These are phyloP conservation scores for Nepenthes mirabilis DNA, from an alignment of 148 eudicot species.

Conservation along the genomic window DNA sequence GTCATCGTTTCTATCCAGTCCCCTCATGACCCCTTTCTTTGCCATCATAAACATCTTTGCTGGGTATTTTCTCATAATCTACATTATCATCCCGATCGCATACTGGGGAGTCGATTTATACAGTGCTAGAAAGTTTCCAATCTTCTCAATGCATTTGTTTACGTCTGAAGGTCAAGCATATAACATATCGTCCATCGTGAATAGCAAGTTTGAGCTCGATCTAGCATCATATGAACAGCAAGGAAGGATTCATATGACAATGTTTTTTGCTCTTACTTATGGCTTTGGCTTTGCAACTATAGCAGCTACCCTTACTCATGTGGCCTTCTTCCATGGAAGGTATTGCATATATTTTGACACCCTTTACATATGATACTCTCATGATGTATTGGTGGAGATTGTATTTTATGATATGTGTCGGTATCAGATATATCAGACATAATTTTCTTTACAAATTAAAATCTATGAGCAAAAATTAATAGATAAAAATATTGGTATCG, in stretches of 20 bases:
- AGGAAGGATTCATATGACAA: conserved; percentile 23
- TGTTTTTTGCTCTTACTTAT: conserved; percentile 30
- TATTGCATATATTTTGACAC: conserved; percentile 1
- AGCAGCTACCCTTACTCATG: conserved; percentile 33
- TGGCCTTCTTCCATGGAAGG: conserved; percentile 37
- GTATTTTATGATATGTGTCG: too few relatives aligned
- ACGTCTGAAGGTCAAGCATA: conserved; percentile 15
- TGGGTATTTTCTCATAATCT: conserved; percentile 23
- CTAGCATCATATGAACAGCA: conserved; percentile 9
- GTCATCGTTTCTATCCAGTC: conserved; percentile 22
- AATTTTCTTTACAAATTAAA: too few relatives aligned
- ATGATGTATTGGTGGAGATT: too few relatives aligned
- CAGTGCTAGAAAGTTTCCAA: conserved; percentile 26
- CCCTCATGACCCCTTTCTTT: conserved; percentile 33
- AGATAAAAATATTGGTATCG: too few relatives aligned
- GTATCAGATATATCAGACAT: too few relatives aligned
- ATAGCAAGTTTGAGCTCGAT: conserved; percentile 28
- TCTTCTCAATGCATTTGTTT: conserved; percentile 23
- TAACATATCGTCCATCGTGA: conserved; percentile 18
- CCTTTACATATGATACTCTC: too few relatives aligned
- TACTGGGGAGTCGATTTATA: conserved; percentile 36
- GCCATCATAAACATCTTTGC: conserved; percentile 27
- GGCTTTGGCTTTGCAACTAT: conserved; percentile 44
- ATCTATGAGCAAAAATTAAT: too few relatives aligned
- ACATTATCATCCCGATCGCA: conserved; percentile 18